phyloP scores from a whole-genome alignment of 306 rosid genomes.

The Citrullus amarus region DNA sequence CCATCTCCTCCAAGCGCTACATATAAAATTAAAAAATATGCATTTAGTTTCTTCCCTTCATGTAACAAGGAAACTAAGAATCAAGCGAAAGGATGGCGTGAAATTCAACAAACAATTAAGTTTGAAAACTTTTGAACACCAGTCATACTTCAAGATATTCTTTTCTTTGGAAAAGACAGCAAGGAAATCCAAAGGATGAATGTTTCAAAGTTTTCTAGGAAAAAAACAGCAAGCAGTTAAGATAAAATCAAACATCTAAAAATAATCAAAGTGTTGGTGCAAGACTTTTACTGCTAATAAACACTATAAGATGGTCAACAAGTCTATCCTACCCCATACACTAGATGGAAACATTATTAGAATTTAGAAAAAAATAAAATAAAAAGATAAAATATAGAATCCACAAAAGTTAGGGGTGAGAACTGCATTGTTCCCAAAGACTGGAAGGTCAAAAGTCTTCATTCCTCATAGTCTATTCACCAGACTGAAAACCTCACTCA shows the following conservation, averaged over 20 bases:
- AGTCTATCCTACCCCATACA: background rate
- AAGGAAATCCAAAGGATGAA: background rate
- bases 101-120: background rate
- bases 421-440: background rate
- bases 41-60: background rate
- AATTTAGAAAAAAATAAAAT: background rate
- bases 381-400: background rate
- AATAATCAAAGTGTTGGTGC: background rate
- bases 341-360: background rate
- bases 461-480: background rate
- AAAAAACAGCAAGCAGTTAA: background rate
- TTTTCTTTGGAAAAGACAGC: background rate
- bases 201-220: background rate
- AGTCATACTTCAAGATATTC: background rate
- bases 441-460: background rate
- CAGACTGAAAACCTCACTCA: background rate
- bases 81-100: background rate
- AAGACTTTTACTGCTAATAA: background rate
- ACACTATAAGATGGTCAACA: background rate
- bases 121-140: background rate
- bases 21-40: constrained; percentile 4
- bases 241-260: background rate
- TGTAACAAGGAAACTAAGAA: background rate
- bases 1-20: constrained; percentile 85
- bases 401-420: background rate